Base-by-base conservation (phyloP, 352 stramenopile genomes). In the Saprolegnia parasitica region DNA sequence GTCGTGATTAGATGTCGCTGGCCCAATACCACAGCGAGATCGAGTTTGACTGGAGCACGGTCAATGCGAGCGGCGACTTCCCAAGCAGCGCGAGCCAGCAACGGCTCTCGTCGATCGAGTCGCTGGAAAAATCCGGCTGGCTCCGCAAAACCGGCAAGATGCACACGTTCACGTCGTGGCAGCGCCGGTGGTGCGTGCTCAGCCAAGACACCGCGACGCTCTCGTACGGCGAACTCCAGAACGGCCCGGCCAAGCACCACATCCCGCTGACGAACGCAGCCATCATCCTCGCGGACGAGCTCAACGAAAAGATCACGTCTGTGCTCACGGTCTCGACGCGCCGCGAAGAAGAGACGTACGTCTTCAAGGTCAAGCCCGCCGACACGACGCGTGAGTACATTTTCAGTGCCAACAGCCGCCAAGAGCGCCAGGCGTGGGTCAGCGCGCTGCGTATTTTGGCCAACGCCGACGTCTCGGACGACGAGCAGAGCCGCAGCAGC, bases 401-500 rank as follows among this genome's bases (percentile, higher is more conserved):
- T 65, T 91, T 95, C 71, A 84, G 75, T 49, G 84, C 86, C 15
- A 86, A 91, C 50, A 92, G 84, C 1, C 93, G 93, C 74, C 86
- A 95, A 75, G 83, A 91, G 64, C 86, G 86, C 20, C 84, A 95
- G 65, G 86, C 91, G 71, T 95, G 86, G 86, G 91, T 95, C 83
- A 77, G 90, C 39, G 86, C 86, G 4, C 91, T 95, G 45, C 79
- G 86, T 42, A 88, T 86, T 9, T 81, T 95, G 21, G 78, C 83
- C 18, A 90, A 88, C 70, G 75, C 73, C 35, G 83, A 90, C 10
- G 76, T 73, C 5, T 56, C 91, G 20, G 76, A 77, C 42, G 42
- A 49, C 42, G 42, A 49, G 18, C 42, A n/a, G 13, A 49, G 42
- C 18, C 42, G 42, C 42, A 49, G 42, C 42, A 49, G 42, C 42